Percentiles rank a stretch among this genome's conserved stretches.
These are phyloP conservation scores for Schizosaccharomyces pombe DNA, from an alignment of 805 yeast species.

Conservation along the genomic window ASM294v3 CU329670.1:4218001-4218500, in stretches of 20 bases:
- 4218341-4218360: constrained; percentile 62
- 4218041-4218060: constrained; percentile 94
- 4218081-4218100: constrained; percentile 81
- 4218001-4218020: constrained; percentile 97
- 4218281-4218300: constrained; percentile 83
- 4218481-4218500: constrained; percentile 95
- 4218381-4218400: constrained; percentile 96
- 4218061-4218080: constrained; percentile 92
- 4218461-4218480: constrained; percentile 59
- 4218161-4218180: constrained; percentile 72
- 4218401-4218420: constrained; percentile 88
- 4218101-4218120: constrained; percentile 90
- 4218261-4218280: constrained; percentile 82
- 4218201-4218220: constrained; percentile 95
- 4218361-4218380: constrained; percentile 89
- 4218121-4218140: constrained; percentile 86
- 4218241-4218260: constrained; percentile 65
- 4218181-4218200: constrained; percentile 87
- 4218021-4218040: constrained; percentile 93
- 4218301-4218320: constrained; percentile 95
- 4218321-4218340: constrained; percentile 98
- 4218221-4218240: constrained; percentile 89
- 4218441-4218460: constrained; percentile 61
- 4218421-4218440: constrained; percentile 94
- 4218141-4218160: constrained; percentile 76